These are phyloP conservation scores for Podila epigama DNA, from an alignment of 192 early-diverging fungal species.

Conservation along the genomic window DNA sequence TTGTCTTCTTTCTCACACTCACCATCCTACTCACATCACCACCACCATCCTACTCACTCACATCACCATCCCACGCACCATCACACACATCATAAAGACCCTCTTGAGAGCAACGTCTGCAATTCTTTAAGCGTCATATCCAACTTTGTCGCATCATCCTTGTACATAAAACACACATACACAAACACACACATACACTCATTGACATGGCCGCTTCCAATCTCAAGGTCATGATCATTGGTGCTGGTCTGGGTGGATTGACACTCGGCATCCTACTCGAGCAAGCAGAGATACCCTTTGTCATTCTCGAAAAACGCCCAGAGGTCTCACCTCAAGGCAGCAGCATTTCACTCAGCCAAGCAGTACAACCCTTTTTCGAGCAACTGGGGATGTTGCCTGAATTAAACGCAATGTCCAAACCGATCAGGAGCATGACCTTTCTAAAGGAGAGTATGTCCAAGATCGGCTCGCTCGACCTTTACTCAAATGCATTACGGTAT, in stretches of 20 bases:
- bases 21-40: no score
- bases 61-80: neutral
- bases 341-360: slow-evolving; percentile 31
- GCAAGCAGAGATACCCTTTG: slow-evolving; percentile 28
- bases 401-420: slow-evolving; percentile 31
- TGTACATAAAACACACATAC: neutral
- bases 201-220: no score
- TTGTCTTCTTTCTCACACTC: neutral
- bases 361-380: slow-evolving; percentile 34
- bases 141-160: neutral
- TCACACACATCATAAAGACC: neutral
- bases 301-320: slow-evolving; percentile 30
- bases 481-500: slow-evolving; percentile 31
- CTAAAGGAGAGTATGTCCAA: slow-evolving; percentile 38
- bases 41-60: no score
- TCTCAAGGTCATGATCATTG: slow-evolving; percentile 26
- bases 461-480: slow-evolving; percentile 33
- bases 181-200: neutral
- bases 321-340: slow-evolving; percentile 28
- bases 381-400: slow-evolving; percentile 32
- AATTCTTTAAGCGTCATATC: neutral
- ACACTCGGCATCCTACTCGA: slow-evolving; percentile 27
- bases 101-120: neutral
- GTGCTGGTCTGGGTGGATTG: slow-evolving; percentile 32
- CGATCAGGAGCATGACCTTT: slow-evolving; percentile 35